Base-by-base conservation (phyloP, 2,329 filamentous ascomycete genomes). In the Talaromyces sp. region DNA sequence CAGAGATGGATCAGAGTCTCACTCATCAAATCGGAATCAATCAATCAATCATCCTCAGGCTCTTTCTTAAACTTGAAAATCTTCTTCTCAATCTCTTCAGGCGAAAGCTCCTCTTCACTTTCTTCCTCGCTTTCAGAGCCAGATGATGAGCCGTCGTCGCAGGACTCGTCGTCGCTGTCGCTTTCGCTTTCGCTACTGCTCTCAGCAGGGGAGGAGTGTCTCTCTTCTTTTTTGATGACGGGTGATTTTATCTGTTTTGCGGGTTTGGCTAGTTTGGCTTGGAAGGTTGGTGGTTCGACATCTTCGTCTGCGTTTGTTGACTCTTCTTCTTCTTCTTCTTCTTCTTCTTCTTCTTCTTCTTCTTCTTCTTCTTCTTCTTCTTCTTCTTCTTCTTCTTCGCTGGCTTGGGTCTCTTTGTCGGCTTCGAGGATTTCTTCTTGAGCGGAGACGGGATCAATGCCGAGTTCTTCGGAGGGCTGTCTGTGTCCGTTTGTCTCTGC, bases 161-260 rank as follows among this genome's bases (percentile, higher is more conserved):
- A 58, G 11, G 67, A 63, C 25, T 22, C 53, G 38, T 31, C 25
- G 13, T 47, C 45, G 7, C 22, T 10, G 43, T 31, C 38, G n/a
- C 47, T 22, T 34, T 19, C 51, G 29, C 19, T 31, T 1, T 51
- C 43, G 15, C 66, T 58, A 31, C 63, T 51, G 63, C 67, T 34
- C 64, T 72, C 67, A 4, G 53, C 19, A 25, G 27, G 29, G 60
- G 56, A 19, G 17, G 49, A n/a, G 25, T 29, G 17, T 45, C 19
- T 59, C 8, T 27, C 34, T 29, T 59, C 36, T 27, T 27, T 5
- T 45, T 59, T 59, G 27, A 59, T 22, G 34, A 29, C 29, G 6
- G 22, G 56, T 13, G 36, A 59, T 15, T n/a, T 38, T 17, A 6
- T 36, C n/a, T 10, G 19, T 25, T 58, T 25, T 25, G 29, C 53